Base-by-base conservation (phyloP, 73 alveolate genomes). In the Paraurostyla sp. region DNA sequence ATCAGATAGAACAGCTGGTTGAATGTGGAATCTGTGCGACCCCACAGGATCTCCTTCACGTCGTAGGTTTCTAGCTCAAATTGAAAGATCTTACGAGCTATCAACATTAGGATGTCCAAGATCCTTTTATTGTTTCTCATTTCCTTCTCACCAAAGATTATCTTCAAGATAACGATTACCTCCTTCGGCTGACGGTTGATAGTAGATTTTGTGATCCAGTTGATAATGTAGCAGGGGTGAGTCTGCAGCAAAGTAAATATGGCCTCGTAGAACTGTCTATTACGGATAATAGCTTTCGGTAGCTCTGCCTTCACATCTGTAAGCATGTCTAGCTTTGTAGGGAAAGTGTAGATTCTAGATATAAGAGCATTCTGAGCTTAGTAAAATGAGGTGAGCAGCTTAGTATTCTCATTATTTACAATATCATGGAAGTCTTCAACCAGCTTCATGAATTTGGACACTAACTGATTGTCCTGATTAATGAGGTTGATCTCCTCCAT, bases 141-240 rank as follows among this genome's bases (percentile, higher is more conserved):
- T 40, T 91, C 89, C 15, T 83, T 68, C 13, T 85, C 91, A 7
- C 96, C 96, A 51, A 48, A 85, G 18, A 85, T 54, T 40, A 87
- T 83, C 56, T 71, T 85, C 0, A 91, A 33, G 20, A 85, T 73
- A 11, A 32, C 87, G 11, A 89, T 56, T 11, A 85, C 90, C 36
- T 87, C 90, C 25, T 71, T 73, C 0, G 90, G 86, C 25, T 80
- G 54, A 49, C 80, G 25, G 46, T 85, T 83, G 13, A 75, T 68
- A 32, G 68, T 73, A 25, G 88, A 42, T 25, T 86, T 54, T 38
- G 91, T 71, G 3, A 83, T 59, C 82, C 91, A 86, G 48, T 83
- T 71, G 22, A 81, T 93, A 35, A 90, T 7, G 52, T 83, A 93
- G 91, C 97, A 93, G 38, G 97, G 95, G 46, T 93, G 97, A 13